Evolutionary conservation across 1,284 basidiomycete genomes (phyloP).

Genomic region (Heimioporus retisporus): DNA sequence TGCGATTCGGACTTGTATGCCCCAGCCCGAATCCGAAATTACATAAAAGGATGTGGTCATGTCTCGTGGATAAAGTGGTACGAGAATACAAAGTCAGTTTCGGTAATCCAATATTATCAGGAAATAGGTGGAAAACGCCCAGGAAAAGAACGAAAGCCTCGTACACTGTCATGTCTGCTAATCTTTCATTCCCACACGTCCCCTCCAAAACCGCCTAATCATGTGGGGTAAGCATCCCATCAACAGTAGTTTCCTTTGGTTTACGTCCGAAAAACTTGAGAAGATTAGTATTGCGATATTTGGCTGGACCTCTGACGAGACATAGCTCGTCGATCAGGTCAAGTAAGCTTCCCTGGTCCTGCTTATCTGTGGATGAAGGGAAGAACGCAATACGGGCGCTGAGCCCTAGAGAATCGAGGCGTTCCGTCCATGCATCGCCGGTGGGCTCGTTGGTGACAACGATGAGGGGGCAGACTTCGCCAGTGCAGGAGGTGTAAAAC

Average conservation of each 20-base stretch:
- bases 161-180: background rate
- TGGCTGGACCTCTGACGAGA: slow-evolving; percentile 35
- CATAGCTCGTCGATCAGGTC: slow-evolving; percentile 34
- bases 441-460: slow-evolving; percentile 31
- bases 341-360: slow-evolving; percentile 12
- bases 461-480: slow-evolving; percentile 38
- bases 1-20: too few relatives aligned
- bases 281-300: slow-evolving; percentile 24
- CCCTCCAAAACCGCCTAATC: background rate
- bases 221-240: background rate
- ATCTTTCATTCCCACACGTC: background rate
- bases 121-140: too few relatives aligned
- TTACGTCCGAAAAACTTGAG: slow-evolving; percentile 30
- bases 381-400: slow-evolving; percentile 27
- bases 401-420: slow-evolving; percentile 26
- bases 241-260: slow-evolving; percentile 16
- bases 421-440: slow-evolving; percentile 20
- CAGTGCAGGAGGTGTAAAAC: slow-evolving; percentile 31
- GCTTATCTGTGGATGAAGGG: slow-evolving; percentile 2
- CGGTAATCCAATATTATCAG: too few relatives aligned
- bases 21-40: too few relatives aligned
- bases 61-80: too few relatives aligned
- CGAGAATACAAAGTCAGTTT: too few relatives aligned
- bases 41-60: too few relatives aligned
- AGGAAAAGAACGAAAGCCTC: too few relatives aligned